Base-by-base conservation (phyloP, 1,284 basidiomycete genomes). In the Pseudozyma flocculosa region DNA sequence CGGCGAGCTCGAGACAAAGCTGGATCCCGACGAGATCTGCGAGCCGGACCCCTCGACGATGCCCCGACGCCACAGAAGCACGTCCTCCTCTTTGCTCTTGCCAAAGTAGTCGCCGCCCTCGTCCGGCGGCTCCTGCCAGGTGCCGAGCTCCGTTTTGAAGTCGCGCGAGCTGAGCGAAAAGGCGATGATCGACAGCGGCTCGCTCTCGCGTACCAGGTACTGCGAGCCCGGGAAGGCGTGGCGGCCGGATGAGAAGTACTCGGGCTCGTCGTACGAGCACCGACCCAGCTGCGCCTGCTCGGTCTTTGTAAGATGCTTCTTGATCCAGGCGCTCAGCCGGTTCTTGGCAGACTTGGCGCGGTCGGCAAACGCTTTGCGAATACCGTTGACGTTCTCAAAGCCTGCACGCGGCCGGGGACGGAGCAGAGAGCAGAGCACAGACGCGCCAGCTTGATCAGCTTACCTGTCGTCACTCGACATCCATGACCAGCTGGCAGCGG, bases 171-270 rank as follows among this genome's bases (percentile, higher is more conserved):
- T 70, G 40, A 74, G 61, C 13, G 70, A 70, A 34, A 63, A 74
- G 1, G 70, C 70, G 40, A 74, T 56, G 56, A 74, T 69, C 13
- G 68, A 71, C 30, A 74, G 54, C 7, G 72, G 72, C 46, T 74
- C 72, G 37, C 71, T 61, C 37, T 72, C 68, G 17, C 72, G 57
- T 8, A 74, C 56, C 30, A 74, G 47, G 45, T 54, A 61, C 34
- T 49, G 49, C 40, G 58, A 62, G 2, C 71, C 71, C 1, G 71
- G 71, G 38, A 70, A 70, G 13, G 70, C 50, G 19, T 68, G 70
- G 4, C 50, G 51, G 2, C 66, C 59, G 14, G 47, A 21, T 14
- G 38, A 38, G 32, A 61, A 42, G 41, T 72, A 72, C 19, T 68
- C 62, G 15, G 69, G 70, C 39, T 70, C 63, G n/a, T 62, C 56